phyloP scores from a whole-genome alignment of 176 grass and related monocot species.

The Secale cereale region DNA sequence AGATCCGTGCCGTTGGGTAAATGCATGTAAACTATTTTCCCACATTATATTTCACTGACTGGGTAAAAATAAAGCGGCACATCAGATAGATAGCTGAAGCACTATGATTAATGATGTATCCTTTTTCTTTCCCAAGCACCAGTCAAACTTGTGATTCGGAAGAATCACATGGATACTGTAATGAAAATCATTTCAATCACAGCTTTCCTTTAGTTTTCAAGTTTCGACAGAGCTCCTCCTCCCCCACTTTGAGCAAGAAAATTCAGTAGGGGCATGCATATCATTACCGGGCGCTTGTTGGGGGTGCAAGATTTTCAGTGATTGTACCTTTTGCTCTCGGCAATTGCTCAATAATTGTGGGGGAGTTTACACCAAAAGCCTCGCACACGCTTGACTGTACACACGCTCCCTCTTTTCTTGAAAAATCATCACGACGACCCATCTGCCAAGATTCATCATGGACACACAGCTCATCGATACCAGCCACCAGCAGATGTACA shows the following conservation, averaged over 20 bases:
- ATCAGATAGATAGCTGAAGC: neutral
- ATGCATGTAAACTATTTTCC: neutral
- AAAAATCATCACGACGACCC: constrained; percentile 24
- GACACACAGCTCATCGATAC: neutral
- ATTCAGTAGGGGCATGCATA: constrained; percentile 4
- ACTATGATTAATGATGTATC: neutral
- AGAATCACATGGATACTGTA: neutral
- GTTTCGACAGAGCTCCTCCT: neutral
- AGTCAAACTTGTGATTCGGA: neutral
- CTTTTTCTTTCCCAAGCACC: neutral
- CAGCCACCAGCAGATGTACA: neutral
- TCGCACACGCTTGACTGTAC: neutral
- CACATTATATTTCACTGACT: neutral
- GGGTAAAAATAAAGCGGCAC: neutral
- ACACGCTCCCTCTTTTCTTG: neutral
- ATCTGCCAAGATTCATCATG: neutral
- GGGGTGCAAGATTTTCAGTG: constrained; percentile 20
- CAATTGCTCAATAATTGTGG: constrained; percentile 61
- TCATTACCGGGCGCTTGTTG: constrained; percentile 25
- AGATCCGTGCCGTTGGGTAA: too few species aligned
- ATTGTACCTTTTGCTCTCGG: constrained; percentile 44
- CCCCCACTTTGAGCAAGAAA: constrained; percentile 12
- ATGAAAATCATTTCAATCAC: constrained; percentile 1
- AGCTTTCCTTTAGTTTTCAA: constrained; percentile 25
- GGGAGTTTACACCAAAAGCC: constrained; percentile 21